Percentiles rank a stretch among this genome's conserved stretches.
Conservation (phyloP, 352 stramenopile species). For the Saprolegnia diclina region DNA sequence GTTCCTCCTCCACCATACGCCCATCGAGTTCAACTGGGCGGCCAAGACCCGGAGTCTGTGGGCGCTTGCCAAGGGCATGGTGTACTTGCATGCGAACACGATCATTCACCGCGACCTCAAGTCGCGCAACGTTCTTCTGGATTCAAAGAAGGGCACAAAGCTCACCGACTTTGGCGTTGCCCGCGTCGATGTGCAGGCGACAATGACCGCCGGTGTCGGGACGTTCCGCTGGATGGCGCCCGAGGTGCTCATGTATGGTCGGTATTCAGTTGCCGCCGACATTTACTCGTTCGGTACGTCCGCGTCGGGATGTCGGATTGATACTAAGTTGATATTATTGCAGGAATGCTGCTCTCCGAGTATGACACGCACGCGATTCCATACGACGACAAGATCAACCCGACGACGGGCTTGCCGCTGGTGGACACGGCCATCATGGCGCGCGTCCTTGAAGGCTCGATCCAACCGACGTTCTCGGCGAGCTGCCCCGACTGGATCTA, state of each 20-base stretch:
- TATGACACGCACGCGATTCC: constrained; percentile 11
- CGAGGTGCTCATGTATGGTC: constrained; percentile 18
- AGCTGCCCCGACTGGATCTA: constrained; percentile 10
- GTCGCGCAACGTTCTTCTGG: constrained; percentile 46
- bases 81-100: constrained; percentile 42
- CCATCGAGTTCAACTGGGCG: constrained; percentile 16
- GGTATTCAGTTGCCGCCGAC: constrained; percentile 22
- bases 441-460: background rate
- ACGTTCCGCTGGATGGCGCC: constrained; percentile 25
- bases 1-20: constrained; percentile 39
- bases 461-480: constrained; percentile 10
- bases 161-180: constrained; percentile 45
- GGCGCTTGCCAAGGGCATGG: constrained; percentile 37
- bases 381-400: constrained; percentile 13
- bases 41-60: constrained; percentile 32
- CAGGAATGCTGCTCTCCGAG: constrained; percentile 1
- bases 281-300: constrained; percentile 37
- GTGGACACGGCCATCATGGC: constrained; percentile 7
- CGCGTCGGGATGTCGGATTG: constrained; percentile 31
- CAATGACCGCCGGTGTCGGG: constrained; percentile 23
- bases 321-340: background rate
- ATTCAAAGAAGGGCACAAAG: constrained; percentile 33
- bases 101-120: constrained; percentile 43
- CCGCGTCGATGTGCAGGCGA: constrained; percentile 24
- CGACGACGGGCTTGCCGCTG: constrained; percentile 4